These are phyloP conservation scores for Kazachstania psychrophila DNA, from an alignment of 805 yeast genomes.

Conservation along the genomic window DNA sequence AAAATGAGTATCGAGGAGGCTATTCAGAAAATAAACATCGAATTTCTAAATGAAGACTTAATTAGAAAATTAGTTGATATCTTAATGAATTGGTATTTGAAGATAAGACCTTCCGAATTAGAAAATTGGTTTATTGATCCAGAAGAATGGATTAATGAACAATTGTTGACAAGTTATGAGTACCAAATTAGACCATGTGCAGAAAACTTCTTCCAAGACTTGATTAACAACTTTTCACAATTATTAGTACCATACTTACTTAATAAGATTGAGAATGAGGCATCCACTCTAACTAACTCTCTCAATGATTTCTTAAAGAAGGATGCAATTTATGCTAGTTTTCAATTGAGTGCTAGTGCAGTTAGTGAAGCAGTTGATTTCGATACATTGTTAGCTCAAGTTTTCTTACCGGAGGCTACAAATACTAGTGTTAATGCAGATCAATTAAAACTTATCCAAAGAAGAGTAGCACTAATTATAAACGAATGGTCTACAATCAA, in stretches of 20 bases:
- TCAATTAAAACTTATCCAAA: constrained; percentile 53
- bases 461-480: constrained; percentile 70
- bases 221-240: constrained; percentile 55
- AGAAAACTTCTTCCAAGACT: constrained; percentile 70
- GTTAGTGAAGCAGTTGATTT: constrained; percentile 61
- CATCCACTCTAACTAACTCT: constrained; percentile 25
- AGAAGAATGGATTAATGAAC: constrained; percentile 88
- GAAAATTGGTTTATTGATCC: constrained; percentile 81
- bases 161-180: constrained; percentile 68
- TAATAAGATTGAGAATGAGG: constrained; percentile 43
- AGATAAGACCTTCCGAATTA: constrained; percentile 63
- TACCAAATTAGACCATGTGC: constrained; percentile 80
- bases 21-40: constrained; percentile 39
- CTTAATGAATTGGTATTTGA: constrained; percentile 63
- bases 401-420: constrained; percentile 55
- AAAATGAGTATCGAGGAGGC: constrained; percentile 55
- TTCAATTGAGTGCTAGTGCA: constrained; percentile 64
- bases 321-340: constrained; percentile 75
- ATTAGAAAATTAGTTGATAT: constrained; percentile 54
- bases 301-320: constrained; percentile 49
- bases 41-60: constrained; percentile 50
- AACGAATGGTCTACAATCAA: constrained; percentile 73
- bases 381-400: constrained; percentile 48
- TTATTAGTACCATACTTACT: constrained; percentile 47
- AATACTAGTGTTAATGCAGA: constrained; percentile 33